Percentiles rank a stretch among this genome's conserved stretches.
Evolutionary conservation across 345 rosid genomes (phyloP).

Genomic region (Lagerstroemia speciosa): DNA sequence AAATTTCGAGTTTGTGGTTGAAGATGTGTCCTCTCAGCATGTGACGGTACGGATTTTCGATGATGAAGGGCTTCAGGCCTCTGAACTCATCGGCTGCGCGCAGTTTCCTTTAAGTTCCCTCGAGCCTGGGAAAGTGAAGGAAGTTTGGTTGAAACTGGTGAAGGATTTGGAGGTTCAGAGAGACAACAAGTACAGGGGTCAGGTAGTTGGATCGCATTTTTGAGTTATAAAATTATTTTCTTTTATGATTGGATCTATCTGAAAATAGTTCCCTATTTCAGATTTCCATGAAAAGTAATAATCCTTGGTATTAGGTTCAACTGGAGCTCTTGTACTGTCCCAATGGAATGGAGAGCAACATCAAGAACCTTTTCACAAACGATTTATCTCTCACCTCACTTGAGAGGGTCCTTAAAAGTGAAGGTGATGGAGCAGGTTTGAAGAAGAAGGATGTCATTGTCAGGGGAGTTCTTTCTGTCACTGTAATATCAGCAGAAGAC

Average conservation of each 20-base stretch:
- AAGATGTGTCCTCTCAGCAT: slow-evolving; percentile 88
- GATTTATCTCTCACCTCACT: slow-evolving; percentile 67
- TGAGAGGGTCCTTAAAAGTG: slow-evolving; percentile 76
- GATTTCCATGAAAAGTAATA: too few relatives aligned
- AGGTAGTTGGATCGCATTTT: slow-evolving; percentile 30
- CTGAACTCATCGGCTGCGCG: slow-evolving; percentile 86
- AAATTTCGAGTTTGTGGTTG: slow-evolving; percentile 81
- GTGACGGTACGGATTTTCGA: slow-evolving; percentile 79
- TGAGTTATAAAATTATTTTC: not conserved
- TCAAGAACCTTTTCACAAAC: slow-evolving; percentile 49
- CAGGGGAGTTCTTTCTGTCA: slow-evolving; percentile 87
- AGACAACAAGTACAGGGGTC: slow-evolving; percentile 84
- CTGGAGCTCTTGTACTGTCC: slow-evolving; percentile 88
- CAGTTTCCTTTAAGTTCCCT: slow-evolving; percentile 67
- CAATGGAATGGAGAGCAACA: slow-evolving; percentile 54
- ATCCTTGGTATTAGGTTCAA: slow-evolving; percentile 55
- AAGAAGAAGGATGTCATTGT: slow-evolving; percentile 75
- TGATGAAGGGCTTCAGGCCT: slow-evolving; percentile 87
- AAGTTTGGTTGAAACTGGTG: slow-evolving; percentile 93
- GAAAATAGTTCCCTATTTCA: too few relatives aligned
- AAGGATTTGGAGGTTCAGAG: slow-evolving; percentile 95
- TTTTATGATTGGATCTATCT: not conserved
- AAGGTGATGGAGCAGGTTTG: slow-evolving; percentile 37
- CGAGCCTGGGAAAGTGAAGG: slow-evolving; percentile 97
- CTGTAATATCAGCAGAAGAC: slow-evolving; percentile 91